phyloP scores from a whole-genome alignment of 345 rosid species.

The Euphorbia lathyris region DNA sequence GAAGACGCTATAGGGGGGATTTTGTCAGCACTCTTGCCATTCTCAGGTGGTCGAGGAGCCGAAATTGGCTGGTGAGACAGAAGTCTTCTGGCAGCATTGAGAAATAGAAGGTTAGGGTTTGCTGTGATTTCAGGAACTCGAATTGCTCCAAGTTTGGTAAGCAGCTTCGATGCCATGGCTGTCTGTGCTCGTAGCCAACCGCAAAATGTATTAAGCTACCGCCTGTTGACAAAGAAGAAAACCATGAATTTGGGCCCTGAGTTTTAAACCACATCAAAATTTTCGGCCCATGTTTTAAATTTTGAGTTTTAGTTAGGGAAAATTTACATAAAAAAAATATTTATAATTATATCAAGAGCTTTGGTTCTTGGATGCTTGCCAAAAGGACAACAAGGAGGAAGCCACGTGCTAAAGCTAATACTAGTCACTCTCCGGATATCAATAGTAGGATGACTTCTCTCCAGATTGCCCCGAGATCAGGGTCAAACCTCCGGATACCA shows the following conservation, averaged over 20 bases:
- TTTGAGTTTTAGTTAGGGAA: too few species aligned
- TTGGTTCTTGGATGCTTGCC: too few species aligned
- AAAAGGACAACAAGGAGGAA: too few species aligned
- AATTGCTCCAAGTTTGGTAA: not conserved
- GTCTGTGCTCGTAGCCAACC: too few species aligned
- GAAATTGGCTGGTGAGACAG: constrained; percentile 10
- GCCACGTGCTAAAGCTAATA: too few species aligned
- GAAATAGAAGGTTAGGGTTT: not conserved
- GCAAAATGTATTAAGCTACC: too few species aligned
- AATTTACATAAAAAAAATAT: too few species aligned
- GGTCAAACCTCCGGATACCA: too few species aligned
- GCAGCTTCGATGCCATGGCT: constrained; percentile 14
- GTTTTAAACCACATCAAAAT: not conserved
- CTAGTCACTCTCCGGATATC: too few species aligned
- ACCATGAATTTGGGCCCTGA: not conserved
- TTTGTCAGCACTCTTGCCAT: not conserved
- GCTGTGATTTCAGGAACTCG: not conserved
- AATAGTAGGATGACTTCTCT: too few species aligned
- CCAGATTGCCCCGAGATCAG: too few species aligned
- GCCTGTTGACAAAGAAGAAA: not conserved
- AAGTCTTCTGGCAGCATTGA: not conserved
- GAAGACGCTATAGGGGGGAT: constrained; percentile 31
- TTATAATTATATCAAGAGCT: too few species aligned
- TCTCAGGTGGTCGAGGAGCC: not conserved
- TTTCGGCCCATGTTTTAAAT: not conserved